Evolutionary conservation across 257 asterid species (phyloP).

Genomic region (Plantago elongata): DNA sequence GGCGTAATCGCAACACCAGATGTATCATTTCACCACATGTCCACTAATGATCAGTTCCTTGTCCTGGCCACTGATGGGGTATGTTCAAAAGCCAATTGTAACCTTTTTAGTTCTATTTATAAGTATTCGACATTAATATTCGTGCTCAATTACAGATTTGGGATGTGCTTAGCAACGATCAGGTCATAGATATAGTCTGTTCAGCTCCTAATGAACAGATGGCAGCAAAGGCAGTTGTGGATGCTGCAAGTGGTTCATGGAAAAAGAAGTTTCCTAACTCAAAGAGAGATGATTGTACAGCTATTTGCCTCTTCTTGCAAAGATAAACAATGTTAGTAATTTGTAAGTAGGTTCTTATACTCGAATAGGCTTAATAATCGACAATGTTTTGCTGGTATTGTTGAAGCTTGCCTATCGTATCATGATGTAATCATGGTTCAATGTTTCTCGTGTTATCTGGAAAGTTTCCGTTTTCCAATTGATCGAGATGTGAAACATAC

Average conservation of each 20-base stretch:
- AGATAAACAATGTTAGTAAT: neutral
- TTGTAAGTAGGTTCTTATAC: no score
- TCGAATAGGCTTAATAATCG: no score
- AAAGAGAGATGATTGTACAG: conserved; percentile 75
- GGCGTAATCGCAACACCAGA: conserved; percentile 72
- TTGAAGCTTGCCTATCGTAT: no score
- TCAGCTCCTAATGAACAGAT: conserved; percentile 36
- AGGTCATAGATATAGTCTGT: conserved; percentile 47
- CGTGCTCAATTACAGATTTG: conserved; percentile 48
- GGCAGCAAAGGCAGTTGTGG: conserved; percentile 69
- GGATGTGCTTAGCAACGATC: conserved; percentile 72
- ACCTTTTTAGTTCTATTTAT: neutral
- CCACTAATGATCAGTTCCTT: conserved; percentile 57
- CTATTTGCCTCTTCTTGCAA: conserved; percentile 50
- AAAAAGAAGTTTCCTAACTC: conserved; percentile 48
- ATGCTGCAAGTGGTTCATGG: conserved; percentile 65
- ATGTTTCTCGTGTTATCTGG: no score
- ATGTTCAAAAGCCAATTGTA: neutral
- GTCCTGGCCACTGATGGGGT: conserved; percentile 92
- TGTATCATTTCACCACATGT: conserved; percentile 43
- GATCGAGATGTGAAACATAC: no score
- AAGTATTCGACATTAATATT: neutral
- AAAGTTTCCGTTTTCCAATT: no score
- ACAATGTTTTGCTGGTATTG: no score
- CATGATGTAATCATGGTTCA: no score